Evolutionary conservation across 139 green algal species (phyloP).

Genomic region (Dunaliella primolecta): DNA sequence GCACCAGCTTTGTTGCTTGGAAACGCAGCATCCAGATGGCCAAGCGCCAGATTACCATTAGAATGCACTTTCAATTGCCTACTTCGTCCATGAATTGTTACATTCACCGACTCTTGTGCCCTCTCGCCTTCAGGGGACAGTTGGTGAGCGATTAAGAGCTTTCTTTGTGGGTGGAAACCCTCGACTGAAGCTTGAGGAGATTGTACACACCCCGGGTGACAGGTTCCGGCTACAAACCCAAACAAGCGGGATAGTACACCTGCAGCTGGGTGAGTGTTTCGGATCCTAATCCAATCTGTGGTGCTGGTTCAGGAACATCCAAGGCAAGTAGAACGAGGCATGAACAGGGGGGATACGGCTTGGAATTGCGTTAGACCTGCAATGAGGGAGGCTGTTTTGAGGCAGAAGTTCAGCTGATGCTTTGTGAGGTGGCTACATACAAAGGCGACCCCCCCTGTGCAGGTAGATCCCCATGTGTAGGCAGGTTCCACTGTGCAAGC

Average conservation of each 20-base stretch:
- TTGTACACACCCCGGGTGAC: conserved; percentile 65
- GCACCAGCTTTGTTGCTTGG: too few species aligned
- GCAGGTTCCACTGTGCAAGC: too few species aligned
- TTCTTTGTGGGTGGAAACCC: conserved; percentile 70
- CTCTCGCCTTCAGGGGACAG: conserved; percentile 44
- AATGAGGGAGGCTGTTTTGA: background rate
- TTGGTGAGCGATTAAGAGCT: conserved; percentile 46
- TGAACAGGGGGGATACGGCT: background rate
- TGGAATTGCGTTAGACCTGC: background rate
- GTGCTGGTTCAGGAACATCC: too few species aligned
- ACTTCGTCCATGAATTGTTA: too few species aligned
- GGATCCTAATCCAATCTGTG: too few species aligned
- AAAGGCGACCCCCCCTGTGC: background rate
- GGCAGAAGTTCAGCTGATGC: background rate
- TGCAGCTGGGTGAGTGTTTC: conserved; percentile 49
- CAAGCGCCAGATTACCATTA: too few species aligned
- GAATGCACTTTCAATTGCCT: too few species aligned
- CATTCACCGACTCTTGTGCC: too few species aligned
- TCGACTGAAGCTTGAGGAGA: conserved; percentile 65
- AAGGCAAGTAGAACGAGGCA: too few species aligned
- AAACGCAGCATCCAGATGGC: too few species aligned
- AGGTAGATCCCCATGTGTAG: too few species aligned
- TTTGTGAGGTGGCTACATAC: background rate
- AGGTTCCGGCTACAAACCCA: conserved; percentile 68
- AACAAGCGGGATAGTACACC: conserved; percentile 51